Conservation (phyloP, 352 stramenopile species). For the Pythium aquatile region DNA sequence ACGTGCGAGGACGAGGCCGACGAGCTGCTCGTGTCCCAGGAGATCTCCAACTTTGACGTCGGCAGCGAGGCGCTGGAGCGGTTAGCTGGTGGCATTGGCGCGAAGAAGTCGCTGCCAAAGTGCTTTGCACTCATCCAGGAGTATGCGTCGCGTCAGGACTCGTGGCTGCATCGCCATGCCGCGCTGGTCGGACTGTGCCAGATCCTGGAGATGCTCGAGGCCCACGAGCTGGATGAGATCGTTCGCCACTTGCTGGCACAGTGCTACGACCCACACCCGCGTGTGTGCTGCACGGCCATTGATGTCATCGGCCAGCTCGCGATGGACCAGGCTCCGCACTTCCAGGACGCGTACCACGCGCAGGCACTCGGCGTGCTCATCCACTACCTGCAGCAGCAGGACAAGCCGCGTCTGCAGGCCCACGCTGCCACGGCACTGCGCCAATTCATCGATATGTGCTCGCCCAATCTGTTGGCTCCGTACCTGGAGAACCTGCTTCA, state of each 20-base stretch:
- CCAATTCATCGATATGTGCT: conserved; percentile 86
- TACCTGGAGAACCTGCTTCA: conserved; percentile 76
- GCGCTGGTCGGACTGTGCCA: conserved; percentile 79
- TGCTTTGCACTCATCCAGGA: conserved; percentile 80
- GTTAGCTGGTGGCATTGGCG: conserved; percentile 58
- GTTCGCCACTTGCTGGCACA: conserved; percentile 67
- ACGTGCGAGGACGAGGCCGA: conserved; percentile 72
- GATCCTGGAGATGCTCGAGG: conserved; percentile 72
- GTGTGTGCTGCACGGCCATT: conserved; percentile 82
- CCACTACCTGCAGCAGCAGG: conserved; percentile 62
- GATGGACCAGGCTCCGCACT: conserved; percentile 77
- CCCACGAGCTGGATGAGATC: conserved; percentile 65
- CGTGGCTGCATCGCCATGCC: conserved; percentile 76
- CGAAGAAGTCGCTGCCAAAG: conserved; percentile 68
- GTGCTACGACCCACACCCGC: conserved; percentile 64
- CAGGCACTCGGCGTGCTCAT: conserved; percentile 60
- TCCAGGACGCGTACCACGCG: conserved; percentile 74
- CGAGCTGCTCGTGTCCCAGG: conserved; percentile 38
- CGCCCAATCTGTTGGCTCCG: conserved; percentile 53
- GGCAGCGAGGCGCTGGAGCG: conserved; percentile 77
- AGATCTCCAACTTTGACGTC: conserved; percentile 88
- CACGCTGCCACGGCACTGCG: conserved; percentile 73
- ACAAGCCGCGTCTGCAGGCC: conserved; percentile 64
- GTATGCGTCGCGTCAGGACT: conserved; percentile 54
- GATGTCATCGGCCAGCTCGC: conserved; percentile 79